Evolutionary conservation across 78 protist species (phyloP), one percentile per base, ranked within the genome.

Genomic region (Blattamonas nauphoetae): DNA sequence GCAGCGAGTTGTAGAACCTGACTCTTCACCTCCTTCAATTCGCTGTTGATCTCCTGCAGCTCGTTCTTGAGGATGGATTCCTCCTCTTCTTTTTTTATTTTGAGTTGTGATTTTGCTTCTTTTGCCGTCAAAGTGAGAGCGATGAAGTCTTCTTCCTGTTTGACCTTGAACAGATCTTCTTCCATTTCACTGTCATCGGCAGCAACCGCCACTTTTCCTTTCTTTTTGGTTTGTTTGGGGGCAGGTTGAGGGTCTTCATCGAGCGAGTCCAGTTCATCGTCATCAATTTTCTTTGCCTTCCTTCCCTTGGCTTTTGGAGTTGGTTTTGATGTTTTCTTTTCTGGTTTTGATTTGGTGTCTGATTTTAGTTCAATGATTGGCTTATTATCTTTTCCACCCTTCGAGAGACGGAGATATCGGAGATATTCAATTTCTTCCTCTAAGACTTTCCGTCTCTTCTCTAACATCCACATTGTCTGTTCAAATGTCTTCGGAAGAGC

Each of bases 401-500:
- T n/a, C n/a, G n/a, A n/a, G n/a, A n/a, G n/a, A n/a, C n/a, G n/a
- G n/a, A n/a, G n/a, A n/a, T n/a, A n/a, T n/a, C 71, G 71, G 38
- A 55, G 38, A 55, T 55, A 55, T 29, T 55, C 71, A 29, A 11
- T 11, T 55, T 55, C 77, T 21, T 84, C 5, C 11, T 84, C 79
- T 38, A 84, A 4, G 32, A 34, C 77, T 43, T 84, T 38, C 4
- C 33, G 33, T 84, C 36, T 45, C 3, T 3, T 42, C 33, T 21
- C 29, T 38, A 11, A 84, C 33, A 55, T 55, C 71, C 71, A 55
- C 21, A 29, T 11, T 29, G 71, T 55, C 38, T 55, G 71, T 55
- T 55, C 38, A 55, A 55, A 55, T 55, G 81, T 84, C 85, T 95
- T 93, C 11, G 98, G 89, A 33, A 93, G 89, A 1, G 96, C 78